phyloP scores from a whole-genome alignment of 495 filamentous ascomycete genomes.

The Hyphodiscus hymeniophilus region DNA sequence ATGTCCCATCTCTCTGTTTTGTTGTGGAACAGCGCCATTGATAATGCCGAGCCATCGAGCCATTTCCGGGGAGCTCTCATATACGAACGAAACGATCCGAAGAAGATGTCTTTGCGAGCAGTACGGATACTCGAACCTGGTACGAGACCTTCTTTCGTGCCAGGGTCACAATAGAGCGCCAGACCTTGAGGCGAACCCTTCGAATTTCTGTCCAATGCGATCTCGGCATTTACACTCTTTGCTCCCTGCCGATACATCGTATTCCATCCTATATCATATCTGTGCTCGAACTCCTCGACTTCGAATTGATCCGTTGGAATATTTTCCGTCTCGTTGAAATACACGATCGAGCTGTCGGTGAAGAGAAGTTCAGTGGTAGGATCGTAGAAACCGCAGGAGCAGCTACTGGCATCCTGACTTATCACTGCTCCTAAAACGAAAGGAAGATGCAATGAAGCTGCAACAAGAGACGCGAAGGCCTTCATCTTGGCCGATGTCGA shows the following conservation, averaged over 20 bases:
- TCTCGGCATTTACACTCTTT: conserved; percentile 21
- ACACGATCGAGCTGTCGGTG: conserved; percentile 33
- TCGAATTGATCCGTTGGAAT: conserved; percentile 22
- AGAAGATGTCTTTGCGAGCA: conserved; percentile 29
- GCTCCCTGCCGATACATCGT: conserved; percentile 29
- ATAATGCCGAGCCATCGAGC: conserved; percentile 27
- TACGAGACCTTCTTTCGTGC: neutral
- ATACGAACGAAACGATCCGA: conserved; percentile 29
- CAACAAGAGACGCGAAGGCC: too few species aligned
- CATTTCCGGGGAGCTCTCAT: conserved; percentile 21
- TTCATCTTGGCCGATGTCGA: neutral
- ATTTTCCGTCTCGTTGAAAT: conserved; percentile 32
- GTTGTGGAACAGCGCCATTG: conserved; percentile 31
- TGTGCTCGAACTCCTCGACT: conserved; percentile 24
- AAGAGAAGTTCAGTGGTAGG: conserved; percentile 22
- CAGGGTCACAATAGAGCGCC: neutral
- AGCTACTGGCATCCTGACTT: conserved; percentile 12
- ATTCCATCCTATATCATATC: conserved; percentile 33
- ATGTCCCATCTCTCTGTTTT: conserved; percentile 27
- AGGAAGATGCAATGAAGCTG: neutral
- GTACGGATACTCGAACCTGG: conserved; percentile 8
- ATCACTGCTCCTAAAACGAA: neutral
- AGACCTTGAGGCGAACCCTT: neutral
- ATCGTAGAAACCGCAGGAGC: conserved; percentile 33
- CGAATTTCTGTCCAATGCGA: conserved; percentile 14